These are phyloP conservation scores for Alternaria arborescens DNA, from an alignment of 2,329 filamentous ascomycete genomes.

Conservation along the genomic window DNA sequence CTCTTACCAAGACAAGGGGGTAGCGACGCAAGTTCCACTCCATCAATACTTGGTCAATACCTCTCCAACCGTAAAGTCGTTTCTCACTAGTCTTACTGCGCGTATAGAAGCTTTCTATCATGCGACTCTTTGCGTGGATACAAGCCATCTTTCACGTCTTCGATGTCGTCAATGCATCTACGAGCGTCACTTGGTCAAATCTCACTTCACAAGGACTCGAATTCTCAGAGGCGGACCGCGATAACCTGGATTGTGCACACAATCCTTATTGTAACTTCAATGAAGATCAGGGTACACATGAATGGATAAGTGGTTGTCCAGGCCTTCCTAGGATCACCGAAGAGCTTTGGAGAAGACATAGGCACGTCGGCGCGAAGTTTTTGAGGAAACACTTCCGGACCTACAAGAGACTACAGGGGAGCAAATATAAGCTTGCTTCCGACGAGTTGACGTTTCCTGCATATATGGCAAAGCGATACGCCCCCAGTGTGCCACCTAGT, in stretches of 20 bases:
- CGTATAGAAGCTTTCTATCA: neutral
- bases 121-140: neutral
- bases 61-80: too few relatives aligned
- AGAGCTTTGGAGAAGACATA: neutral
- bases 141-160: neutral
- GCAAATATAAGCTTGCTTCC: neutral
- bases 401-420: neutral
- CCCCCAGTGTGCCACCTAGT: neutral
- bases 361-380: neutral
- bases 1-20: neutral
- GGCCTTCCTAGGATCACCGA: neutral
- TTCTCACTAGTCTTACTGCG: neutral
- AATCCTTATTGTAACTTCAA: neutral
- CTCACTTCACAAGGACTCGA: neutral
- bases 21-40: neutral
- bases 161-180: neutral
- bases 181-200: neutral
- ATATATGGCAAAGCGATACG: slow-evolving; percentile 1
- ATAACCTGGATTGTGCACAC: neutral
- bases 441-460: slow-evolving; percentile 2
- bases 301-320: neutral
- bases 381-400: neutral
- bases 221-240: neutral
- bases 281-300: neutral
- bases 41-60: neutral